A percentile compares a stretch with the other conserved stretches of the same genome.
These are phyloP conservation scores for Thelonectria discophora DNA, from an alignment of 2,329 filamentous ascomycete genomes.

Conservation along the genomic window DNA sequence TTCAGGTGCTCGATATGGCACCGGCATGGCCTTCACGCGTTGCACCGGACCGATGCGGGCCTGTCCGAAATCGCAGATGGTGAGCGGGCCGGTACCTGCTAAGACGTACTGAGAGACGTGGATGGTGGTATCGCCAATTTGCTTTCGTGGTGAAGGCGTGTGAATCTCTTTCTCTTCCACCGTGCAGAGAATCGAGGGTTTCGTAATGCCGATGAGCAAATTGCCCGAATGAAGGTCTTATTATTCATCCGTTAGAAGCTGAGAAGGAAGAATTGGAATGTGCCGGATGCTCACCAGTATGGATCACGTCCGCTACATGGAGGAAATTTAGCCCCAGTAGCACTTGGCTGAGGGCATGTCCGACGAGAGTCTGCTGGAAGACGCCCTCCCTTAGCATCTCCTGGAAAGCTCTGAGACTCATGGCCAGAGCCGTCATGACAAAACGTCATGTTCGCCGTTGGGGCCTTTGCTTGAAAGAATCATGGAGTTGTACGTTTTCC, in stretches of 20 bases:
- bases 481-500: slow-evolving; percentile 46
- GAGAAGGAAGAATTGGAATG: background rate
- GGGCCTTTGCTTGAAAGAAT: slow-evolving; percentile 47
- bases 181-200: slow-evolving; percentile 42
- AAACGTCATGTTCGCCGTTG: slow-evolving; percentile 47
- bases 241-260: slow-evolving; percentile 5
- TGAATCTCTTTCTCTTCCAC: slow-evolving; percentile 46
- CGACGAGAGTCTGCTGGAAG: slow-evolving; percentile 35
- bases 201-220: slow-evolving; percentile 46
- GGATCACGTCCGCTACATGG: slow-evolving; percentile 39
- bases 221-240: slow-evolving; percentile 50
- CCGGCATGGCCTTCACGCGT: slow-evolving; percentile 41
- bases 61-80: slow-evolving; percentile 49
- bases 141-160: slow-evolving; percentile 46
- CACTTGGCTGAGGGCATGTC: slow-evolving; percentile 30
- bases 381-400: slow-evolving; percentile 36
- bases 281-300: slow-evolving; percentile 39
- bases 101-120: slow-evolving; percentile 47
- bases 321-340: slow-evolving; percentile 40
- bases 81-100: slow-evolving; percentile 43
- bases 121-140: slow-evolving; percentile 36
- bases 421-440: slow-evolving; percentile 49
- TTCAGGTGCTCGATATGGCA: slow-evolving; percentile 47
- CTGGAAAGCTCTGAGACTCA: slow-evolving; percentile 44
- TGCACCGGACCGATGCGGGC: slow-evolving; percentile 44